Percentiles rank a stretch among this genome's conserved stretches.
Conservation (phyloP, 352 stramenopile genomes). For the Phytophthora europaea region DNA sequence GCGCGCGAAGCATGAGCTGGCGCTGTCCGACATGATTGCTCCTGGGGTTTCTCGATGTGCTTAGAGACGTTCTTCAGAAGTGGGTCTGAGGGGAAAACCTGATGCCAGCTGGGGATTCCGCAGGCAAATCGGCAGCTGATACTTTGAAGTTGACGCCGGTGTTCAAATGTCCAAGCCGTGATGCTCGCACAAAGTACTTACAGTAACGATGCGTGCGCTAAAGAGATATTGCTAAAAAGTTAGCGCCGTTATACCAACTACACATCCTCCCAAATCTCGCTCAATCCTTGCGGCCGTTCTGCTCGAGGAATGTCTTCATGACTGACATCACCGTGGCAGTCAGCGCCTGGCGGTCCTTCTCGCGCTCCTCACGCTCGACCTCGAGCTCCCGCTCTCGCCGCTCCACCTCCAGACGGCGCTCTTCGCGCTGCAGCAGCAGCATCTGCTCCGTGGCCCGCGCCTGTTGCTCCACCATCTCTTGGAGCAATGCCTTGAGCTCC, state of each 20-base stretch:
- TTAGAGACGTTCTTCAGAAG: slow-evolving; percentile 31
- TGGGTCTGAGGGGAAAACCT: slow-evolving; percentile 22
- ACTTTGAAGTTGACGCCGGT: slow-evolving; percentile 22
- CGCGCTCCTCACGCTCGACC: slow-evolving; percentile 37
- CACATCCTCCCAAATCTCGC: slow-evolving; percentile 6
- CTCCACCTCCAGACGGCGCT: slow-evolving; percentile 36
- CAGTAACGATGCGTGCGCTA: slow-evolving; percentile 18
- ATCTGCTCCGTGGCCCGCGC: slow-evolving; percentile 33
- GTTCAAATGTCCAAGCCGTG: slow-evolving; percentile 2
- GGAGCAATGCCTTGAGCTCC: slow-evolving; percentile 37
- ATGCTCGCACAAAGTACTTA: not conserved
- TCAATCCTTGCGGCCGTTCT: slow-evolving; percentile 25
- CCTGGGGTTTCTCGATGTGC: slow-evolving; percentile 11
- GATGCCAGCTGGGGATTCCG: slow-evolving; percentile 19
- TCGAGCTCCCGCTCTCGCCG: slow-evolving; percentile 38
- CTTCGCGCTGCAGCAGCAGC: slow-evolving; percentile 41
- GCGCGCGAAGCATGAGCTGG: slow-evolving; percentile 29
- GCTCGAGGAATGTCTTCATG: slow-evolving; percentile 43
- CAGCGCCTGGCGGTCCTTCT: slow-evolving; percentile 44
- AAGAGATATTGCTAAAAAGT: slow-evolving; percentile 18
- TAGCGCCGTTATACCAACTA: slow-evolving; percentile 31
- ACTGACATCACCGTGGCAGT: slow-evolving; percentile 32
- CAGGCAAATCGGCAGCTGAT: slow-evolving; percentile 20
- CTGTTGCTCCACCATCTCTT: slow-evolving; percentile 46
- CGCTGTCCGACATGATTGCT: slow-evolving; percentile 26